Evolutionary conservation across 2,329 filamentous ascomycete species (phyloP), one percentile per base, ranked within the genome.

Genomic region (Scopulariopsis brevicaulis): DNA sequence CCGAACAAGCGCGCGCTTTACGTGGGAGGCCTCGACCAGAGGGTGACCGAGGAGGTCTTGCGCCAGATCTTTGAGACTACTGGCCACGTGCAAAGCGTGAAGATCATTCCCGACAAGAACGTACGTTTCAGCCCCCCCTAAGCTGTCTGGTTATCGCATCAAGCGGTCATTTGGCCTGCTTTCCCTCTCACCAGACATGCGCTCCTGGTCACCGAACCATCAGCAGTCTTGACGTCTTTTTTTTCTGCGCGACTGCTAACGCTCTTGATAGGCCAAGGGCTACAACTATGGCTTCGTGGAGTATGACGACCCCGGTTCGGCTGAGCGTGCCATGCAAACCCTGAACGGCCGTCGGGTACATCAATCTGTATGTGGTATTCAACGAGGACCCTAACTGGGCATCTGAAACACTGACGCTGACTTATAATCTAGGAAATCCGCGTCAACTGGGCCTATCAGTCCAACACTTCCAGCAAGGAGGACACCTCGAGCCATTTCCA

Each of bases 41-140:
- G 94, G 64, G 93, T 97, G 62, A 96, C 93, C 35, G 93, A 97
- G 74, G 93, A 97, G 69, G 90, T 97, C 59, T 75, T 97, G 71
- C 90, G 91, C 69, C 93, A 97, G 73, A 97, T 97, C 67, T 99
- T 99, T 69, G 94, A 99, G 79, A 99, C 94, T 7, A 96, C 92
- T 60, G 94, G 94, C 59, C 94, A 99, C 74, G 94, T 99, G 63
- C 88, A 96, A 75, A 96, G 90, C 69, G 94, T 99, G 70, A 99
- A 99, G 81, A 96, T 99, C 69, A 99, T 99, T 71, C 94, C 94
- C 56, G 94, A 99, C 80, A 99, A 99, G 82, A 99, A 96, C 75
- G 92, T 96, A 77, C 82, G 90, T 84, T 61, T 32, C 12, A 22
- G n/a, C 35, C 20, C 14, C 53, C n/a, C 55, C 50, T 54, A 24